These are phyloP conservation scores for Suzukiozyma palmioleophila DNA, from an alignment of 1,139 yeast genomes.

Conservation along the genomic window DNA sequence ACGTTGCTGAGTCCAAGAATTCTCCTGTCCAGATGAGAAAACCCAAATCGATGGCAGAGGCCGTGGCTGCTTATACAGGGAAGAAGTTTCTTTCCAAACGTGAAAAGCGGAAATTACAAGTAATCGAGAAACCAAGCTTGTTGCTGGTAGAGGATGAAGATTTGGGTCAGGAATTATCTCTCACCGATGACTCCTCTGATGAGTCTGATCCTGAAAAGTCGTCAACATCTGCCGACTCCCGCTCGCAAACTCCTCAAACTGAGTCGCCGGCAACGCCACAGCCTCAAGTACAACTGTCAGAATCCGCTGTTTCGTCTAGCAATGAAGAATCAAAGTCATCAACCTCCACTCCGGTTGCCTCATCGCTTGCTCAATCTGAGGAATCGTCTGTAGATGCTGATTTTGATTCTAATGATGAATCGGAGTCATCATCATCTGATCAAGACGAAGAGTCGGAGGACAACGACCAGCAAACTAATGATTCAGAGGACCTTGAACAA, in stretches of 20 bases:
- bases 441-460: slow-evolving; percentile 16
- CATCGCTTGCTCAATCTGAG: not conserved
- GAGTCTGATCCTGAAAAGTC: slow-evolving; percentile 6
- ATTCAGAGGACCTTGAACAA: slow-evolving; percentile 19
- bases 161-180: slow-evolving; percentile 3
- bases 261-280: no score
- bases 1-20: not conserved
- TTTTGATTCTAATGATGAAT: slow-evolving; percentile 9
- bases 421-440: slow-evolving; percentile 2
- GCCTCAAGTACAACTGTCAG: no score
- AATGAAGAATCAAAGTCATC: slow-evolving; percentile 4
- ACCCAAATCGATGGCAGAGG: slow-evolving; percentile 57
- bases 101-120: slow-evolving; percentile 21
- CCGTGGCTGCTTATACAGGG: slow-evolving; percentile 57
- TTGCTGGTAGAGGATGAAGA: slow-evolving; percentile 4
- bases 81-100: slow-evolving; percentile 41
- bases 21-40: slow-evolving; percentile 15
- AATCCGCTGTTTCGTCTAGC: not conserved
- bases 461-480: slow-evolving; percentile 10
- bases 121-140: slow-evolving; percentile 3
- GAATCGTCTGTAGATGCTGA: slow-evolving; percentile 9
- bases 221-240: no score
- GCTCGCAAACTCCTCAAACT: no score
- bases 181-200: slow-evolving; percentile 3
- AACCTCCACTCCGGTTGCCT: slow-evolving; percentile 6